Evolutionary conservation across 2,329 filamentous ascomycete genomes (phyloP), one percentile per base, ranked within the genome.

Genomic region (Fusarium gaditjirri): DNA sequence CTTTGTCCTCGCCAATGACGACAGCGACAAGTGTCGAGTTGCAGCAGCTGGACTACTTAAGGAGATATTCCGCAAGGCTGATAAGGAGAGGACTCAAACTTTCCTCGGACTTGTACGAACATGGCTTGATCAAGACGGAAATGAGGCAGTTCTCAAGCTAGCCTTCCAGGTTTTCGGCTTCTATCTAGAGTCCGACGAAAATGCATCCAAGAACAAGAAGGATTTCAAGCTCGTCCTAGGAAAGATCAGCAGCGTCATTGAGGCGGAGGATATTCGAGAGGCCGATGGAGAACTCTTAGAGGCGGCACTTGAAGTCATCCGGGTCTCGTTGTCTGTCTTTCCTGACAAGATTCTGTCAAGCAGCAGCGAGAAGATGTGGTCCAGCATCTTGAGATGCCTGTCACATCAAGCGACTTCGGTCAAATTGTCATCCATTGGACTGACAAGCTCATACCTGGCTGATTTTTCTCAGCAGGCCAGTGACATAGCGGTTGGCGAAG

Each of bases 1-100:
- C 55, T 90, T 97, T 75, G 90, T 95, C 21, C 87, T 98, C 70
- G 91, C 93, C 65, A 97, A 98, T 75, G 96, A 99, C 68, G 93
- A 97, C 59, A 94, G 93, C 53, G 88, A 92, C 56, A 93, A 94
- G 74, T 99, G 96, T 81, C 91, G 93, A 35, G 89, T 94, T 68
- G 91, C 95, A 80, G 94, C 95, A 1, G 92, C 90, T 47, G 89
- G 92, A 63, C 84, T 99, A 47, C 84, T 98, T 62, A 94, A 93
- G 77, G 91, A 93, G 76, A 87, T 96, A 23, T 97, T 97, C 81
- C 88, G 90, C 63, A 90, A 91, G 75, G 91, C 94, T 4, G 92
- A 95, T 78, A 88, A 88, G 68, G 92, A 94, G 72, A 89, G 91
- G 65, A 85, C 90, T 41, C 88, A 90, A 70, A 91, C 88, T 50